phyloP scores from a whole-genome alignment of 139 green algal species.

The Coelastrella sp. region DNA sequence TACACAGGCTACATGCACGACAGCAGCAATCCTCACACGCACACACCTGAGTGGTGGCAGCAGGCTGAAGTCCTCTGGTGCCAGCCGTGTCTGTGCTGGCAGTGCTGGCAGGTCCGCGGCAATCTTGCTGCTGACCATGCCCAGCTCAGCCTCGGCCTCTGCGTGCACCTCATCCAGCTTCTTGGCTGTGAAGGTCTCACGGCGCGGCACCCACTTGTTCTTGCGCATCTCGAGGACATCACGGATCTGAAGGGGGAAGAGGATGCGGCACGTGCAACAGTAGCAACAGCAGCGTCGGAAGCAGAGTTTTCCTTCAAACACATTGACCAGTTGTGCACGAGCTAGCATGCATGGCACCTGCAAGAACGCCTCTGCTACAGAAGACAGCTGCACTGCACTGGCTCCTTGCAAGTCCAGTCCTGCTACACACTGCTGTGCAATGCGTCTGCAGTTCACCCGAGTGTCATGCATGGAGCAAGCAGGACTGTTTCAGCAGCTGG shows the following conservation, averaged over 20 bases:
- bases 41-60: background rate
- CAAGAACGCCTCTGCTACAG: too few species aligned
- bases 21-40: background rate
- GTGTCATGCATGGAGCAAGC: background rate
- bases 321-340: too few species aligned
- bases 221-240: constrained; percentile 79
- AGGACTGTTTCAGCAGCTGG: background rate
- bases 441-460: background rate
- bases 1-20: too few species aligned
- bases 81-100: constrained; percentile 46
- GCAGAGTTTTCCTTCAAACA: background rate
- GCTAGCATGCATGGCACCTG: too few species aligned
- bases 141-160: constrained; percentile 89
- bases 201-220: constrained; percentile 68
- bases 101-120: constrained; percentile 62
- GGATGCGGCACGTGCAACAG: background rate
- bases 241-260: constrained; percentile 54
- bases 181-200: constrained; percentile 86
- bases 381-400: too few species aligned
- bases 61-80: constrained; percentile 13
- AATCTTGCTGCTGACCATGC: constrained; percentile 75
- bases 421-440: background rate
- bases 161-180: constrained; percentile 88
- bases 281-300: background rate
- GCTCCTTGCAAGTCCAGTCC: background rate